Conservation (phyloP, 2,329 filamentous ascomycete species). For the Neurospora sp. region DNA sequence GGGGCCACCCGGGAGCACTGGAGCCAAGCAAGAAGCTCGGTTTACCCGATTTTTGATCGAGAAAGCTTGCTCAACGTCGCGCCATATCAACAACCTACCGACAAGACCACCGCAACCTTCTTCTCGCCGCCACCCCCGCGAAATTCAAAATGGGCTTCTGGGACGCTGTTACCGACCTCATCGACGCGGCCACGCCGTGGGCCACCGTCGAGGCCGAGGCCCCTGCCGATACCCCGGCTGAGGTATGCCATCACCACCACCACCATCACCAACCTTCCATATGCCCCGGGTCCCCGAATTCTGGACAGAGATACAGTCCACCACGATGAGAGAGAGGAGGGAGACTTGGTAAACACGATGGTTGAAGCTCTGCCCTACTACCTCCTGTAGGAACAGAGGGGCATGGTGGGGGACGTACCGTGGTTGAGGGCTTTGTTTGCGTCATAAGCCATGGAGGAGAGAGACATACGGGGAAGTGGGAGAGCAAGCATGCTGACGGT, state of each 20-base stretch:
- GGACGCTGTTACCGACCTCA: constrained; percentile 53
- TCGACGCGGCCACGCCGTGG: constrained; percentile 57
- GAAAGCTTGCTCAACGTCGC: constrained; percentile 22
- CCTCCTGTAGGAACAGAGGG: neutral
- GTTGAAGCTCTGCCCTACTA: neutral
- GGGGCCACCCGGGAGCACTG: neutral
- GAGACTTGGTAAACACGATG: neutral
- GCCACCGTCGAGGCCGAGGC: constrained; percentile 55
- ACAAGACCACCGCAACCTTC: constrained; percentile 18
- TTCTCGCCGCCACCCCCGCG: constrained; percentile 21
- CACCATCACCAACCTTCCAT: neutral
- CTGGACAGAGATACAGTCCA: neutral
- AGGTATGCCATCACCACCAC: constrained; percentile 3
- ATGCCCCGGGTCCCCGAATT: neutral
- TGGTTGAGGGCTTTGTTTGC: neutral
- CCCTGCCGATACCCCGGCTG: constrained; percentile 49
- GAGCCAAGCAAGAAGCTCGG: constrained; percentile 23
- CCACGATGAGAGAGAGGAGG: neutral
- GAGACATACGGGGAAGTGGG: neutral
- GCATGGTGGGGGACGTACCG: neutral
- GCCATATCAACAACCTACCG: constrained; percentile 11
- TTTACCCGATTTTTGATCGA: constrained; percentile 21
- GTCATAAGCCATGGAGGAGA: neutral
- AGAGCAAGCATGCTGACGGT: neutral
- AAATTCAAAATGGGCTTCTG: constrained; percentile 54